These are phyloP conservation scores for Elsinoe ampelina DNA, from an alignment of 2,329 filamentous ascomycete species.

Conservation along the genomic window DNA sequence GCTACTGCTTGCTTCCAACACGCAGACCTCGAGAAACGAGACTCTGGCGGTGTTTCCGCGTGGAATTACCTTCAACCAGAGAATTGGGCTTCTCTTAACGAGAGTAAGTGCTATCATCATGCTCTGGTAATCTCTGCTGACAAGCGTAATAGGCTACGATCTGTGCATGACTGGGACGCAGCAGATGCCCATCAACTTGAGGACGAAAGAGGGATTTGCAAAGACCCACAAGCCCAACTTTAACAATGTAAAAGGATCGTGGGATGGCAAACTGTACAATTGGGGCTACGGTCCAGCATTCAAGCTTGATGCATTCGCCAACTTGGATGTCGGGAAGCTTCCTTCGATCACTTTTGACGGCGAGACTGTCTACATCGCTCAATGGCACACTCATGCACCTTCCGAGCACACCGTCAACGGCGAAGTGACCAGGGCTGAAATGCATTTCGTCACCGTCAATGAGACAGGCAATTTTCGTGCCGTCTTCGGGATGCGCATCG, in stretches of 20 bases:
- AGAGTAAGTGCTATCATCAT: no score
- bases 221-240: neutral
- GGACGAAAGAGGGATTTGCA: slow-evolving; percentile 20
- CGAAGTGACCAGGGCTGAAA: slow-evolving; percentile 36
- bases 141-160: neutral
- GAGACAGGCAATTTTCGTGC: slow-evolving; percentile 33
- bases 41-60: no score
- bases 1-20: no score
- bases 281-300: slow-evolving; percentile 40
- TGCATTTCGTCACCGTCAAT: slow-evolving; percentile 42
- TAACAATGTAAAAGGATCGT: neutral
- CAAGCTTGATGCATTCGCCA: slow-evolving; percentile 18
- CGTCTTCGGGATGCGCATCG: slow-evolving; percentile 40
- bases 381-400: slow-evolving; percentile 45
- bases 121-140: no score
- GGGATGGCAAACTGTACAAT: neutral
- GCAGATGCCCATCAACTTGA: slow-evolving; percentile 42
- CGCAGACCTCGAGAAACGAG: no score
- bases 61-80: no score
- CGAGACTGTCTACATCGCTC: slow-evolving; percentile 38
- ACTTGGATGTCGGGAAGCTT: slow-evolving; percentile 28
- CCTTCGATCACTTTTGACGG: slow-evolving; percentile 39
- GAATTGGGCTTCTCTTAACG: no score
- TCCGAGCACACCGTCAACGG: slow-evolving; percentile 41
- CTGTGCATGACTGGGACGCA: slow-evolving; percentile 43